phyloP scores from a whole-genome alignment of 441 rosid genomes.

The Corymbia citriodora region DNA sequence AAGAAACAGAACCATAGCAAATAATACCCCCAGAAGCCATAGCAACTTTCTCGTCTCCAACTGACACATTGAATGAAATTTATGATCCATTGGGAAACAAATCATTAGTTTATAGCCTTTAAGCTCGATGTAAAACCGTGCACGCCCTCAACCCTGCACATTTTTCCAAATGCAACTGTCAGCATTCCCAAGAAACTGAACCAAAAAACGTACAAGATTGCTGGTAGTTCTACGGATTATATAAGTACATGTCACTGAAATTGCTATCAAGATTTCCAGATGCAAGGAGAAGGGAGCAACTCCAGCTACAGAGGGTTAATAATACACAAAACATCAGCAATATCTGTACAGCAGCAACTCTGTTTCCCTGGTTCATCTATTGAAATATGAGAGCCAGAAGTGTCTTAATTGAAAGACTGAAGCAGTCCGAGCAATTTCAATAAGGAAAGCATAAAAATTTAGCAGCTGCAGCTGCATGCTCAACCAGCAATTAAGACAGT shows the following conservation, averaged over 20 bases:
- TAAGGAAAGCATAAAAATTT: background rate
- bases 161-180: background rate
- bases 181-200: background rate
- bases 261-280: background rate
- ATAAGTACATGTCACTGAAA: background rate
- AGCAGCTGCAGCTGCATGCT: background rate
- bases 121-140: background rate
- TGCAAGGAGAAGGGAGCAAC: background rate
- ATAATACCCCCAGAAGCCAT: background rate
- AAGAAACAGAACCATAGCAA: background rate
- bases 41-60: constrained; percentile 1
- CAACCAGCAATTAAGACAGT: background rate
- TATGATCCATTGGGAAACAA: constrained; percentile 5
- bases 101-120: background rate
- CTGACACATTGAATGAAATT: background rate
- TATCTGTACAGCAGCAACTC: background rate
- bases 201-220: background rate
- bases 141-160: background rate
- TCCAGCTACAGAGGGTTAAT: background rate
- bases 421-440: background rate
- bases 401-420: background rate
- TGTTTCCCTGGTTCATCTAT: background rate
- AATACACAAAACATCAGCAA: background rate
- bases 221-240: background rate
- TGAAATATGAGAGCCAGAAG: background rate